A percentile compares a stretch with the other conserved stretches of the same genome.
Conservation (phyloP, 2,329 filamentous ascomycete genomes). For the Colletotrichum gigasporum region DNA sequence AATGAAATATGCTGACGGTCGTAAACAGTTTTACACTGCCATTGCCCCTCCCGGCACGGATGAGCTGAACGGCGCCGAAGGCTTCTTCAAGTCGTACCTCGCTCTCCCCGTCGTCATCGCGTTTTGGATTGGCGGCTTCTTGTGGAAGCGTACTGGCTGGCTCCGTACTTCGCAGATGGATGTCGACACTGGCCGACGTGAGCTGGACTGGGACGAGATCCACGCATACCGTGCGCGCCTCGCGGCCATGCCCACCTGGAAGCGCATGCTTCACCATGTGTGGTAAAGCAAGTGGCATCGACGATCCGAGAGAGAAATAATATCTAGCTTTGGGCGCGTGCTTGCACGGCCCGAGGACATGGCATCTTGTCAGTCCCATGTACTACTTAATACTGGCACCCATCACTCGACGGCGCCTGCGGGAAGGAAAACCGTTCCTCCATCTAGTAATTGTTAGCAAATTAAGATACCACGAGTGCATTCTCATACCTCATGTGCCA, state of each 20-base stretch:
- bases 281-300: no score
- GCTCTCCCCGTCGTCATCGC: conserved; percentile 61
- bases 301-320: no score
- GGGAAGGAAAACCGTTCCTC: background rate
- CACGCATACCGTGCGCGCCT: conserved; percentile 62
- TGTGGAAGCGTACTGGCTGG: conserved; percentile 73
- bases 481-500: conserved; percentile 1
- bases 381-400: conserved; percentile 1
- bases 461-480: conserved; percentile 29
- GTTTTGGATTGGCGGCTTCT: conserved; percentile 66
- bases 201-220: conserved; percentile 73
- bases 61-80: conserved; percentile 49
- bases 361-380: background rate
- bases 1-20: background rate
- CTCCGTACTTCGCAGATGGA: conserved; percentile 71
- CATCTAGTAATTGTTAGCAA: conserved; percentile 11
- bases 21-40: conserved; percentile 57
- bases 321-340: background rate
- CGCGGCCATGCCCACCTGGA: conserved; percentile 62
- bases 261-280: conserved; percentile 32
- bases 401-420: background rate
- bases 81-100: conserved; percentile 66
- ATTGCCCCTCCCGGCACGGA: conserved; percentile 47
- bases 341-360: background rate
- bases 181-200: conserved; percentile 71